phyloP scores from a whole-genome alignment of 23 red algal species.

The Pyropia haitanensis region DNA sequence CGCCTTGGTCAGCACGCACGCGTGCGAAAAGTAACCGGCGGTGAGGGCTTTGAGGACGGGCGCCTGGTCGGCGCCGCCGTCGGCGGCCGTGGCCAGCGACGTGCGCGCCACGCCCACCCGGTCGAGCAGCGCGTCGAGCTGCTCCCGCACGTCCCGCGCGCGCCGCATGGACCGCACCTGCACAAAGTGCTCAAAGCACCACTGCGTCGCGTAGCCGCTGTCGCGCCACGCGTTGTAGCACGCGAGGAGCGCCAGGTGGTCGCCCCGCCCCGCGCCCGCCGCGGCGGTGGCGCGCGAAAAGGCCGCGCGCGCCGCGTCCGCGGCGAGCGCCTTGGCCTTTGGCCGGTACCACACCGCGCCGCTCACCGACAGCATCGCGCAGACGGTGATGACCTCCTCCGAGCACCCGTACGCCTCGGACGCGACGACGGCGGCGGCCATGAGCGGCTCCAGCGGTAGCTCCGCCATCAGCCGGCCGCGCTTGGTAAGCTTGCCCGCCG shows the following conservation, averaged over 20 bases:
- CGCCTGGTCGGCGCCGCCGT: constrained; percentile 24
- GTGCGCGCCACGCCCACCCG: constrained; percentile 44
- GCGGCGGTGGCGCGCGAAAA: constrained; percentile 15
- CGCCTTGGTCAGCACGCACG: constrained; percentile 61
- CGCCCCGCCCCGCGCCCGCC: constrained; percentile 37
- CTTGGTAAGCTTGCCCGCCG: constrained; percentile 65
- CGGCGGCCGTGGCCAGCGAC: constrained; percentile 1
- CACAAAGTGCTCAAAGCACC: constrained; percentile 87
- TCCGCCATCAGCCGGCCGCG: constrained; percentile 76
- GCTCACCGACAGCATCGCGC: constrained; percentile 75
- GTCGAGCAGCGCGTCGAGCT: constrained; percentile 71
- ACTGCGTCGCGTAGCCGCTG: constrained; percentile 55
- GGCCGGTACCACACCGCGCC: constrained; percentile 70
- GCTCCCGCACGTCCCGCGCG: constrained; percentile 74
- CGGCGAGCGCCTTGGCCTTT: constrained; percentile 60
- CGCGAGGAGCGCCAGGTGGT: constrained; percentile 62
- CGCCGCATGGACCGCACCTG: constrained; percentile 68
- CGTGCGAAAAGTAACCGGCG: constrained; percentile 78
- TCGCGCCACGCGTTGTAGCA: constrained; percentile 79
- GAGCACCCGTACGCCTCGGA: constrained; percentile 63
- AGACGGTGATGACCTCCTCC: constrained; percentile 71
- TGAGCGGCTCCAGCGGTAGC: constrained; percentile 86
- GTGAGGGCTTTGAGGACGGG: constrained; percentile 67
- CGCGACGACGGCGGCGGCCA: constrained; percentile 72
- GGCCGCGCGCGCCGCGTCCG: constrained; percentile 46